Percentiles rank a stretch among this genome's conserved stretches.
These are phyloP conservation scores for Biscogniauxia mediterranea DNA, from an alignment of 2,329 filamentous ascomycete genomes.

Conservation along the genomic window DNA sequence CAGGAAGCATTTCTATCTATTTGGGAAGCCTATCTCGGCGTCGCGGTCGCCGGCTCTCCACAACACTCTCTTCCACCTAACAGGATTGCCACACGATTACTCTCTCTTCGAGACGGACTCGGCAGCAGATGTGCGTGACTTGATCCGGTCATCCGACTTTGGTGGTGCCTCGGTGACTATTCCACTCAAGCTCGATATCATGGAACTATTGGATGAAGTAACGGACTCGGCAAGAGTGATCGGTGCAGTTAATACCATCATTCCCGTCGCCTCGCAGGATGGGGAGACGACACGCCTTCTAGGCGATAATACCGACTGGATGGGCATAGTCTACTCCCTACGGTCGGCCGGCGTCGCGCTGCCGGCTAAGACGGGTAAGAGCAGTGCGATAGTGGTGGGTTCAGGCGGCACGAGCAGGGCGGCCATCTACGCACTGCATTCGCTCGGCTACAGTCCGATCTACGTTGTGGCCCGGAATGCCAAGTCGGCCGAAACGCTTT, in stretches of 20 bases:
- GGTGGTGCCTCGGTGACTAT: constrained; percentile 96
- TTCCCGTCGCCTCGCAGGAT: constrained; percentile 50
- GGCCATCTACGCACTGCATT: constrained; percentile 82
- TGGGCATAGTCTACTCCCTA: constrained; percentile 82
- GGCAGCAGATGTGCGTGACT: constrained; percentile 56
- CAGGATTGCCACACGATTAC: constrained; percentile 85
- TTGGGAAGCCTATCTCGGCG: constrained; percentile 78
- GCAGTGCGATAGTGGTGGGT: constrained; percentile 78
- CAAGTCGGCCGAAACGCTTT: constrained; percentile 65
- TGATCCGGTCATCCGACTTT: constrained; percentile 72
- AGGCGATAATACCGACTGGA: constrained; percentile 95
- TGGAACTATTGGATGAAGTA: constrained; percentile 75
- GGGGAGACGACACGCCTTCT: constrained; percentile 56
- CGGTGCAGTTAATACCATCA: constrained; percentile 92
- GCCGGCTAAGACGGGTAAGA: constrained; percentile 33
- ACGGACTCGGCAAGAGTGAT: constrained; percentile 77
- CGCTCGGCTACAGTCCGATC: constrained; percentile 80
- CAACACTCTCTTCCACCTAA: constrained; percentile 74
- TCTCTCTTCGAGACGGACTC: constrained; percentile 69
- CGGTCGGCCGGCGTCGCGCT: constrained; percentile 61
- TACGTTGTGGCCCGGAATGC: constrained; percentile 80
- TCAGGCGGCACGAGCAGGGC: constrained; percentile 90
- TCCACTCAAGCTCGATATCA: constrained; percentile 87
- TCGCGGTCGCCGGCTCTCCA: constrained; percentile 88
- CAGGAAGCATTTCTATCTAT: constrained; percentile 76